Conservation (phyloP, 176 grass and related monocot genomes). For the Avena sativa region DNA sequence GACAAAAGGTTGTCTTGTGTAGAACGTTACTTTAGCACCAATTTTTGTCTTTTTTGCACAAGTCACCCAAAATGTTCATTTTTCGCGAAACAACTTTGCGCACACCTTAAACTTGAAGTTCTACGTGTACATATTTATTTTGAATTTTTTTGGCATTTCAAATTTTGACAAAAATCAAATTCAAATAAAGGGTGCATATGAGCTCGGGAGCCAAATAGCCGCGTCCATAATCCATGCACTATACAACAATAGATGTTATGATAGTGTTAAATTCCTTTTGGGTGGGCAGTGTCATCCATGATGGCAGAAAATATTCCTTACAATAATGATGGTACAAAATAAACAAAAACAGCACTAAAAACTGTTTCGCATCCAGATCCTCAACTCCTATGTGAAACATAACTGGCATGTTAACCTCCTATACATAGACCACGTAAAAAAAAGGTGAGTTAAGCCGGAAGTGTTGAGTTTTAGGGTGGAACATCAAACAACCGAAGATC, state of each 20-base stretch:
- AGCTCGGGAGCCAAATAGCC: too few species aligned
- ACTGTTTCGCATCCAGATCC: neutral
- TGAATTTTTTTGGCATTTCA: too few species aligned
- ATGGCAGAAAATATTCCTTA: neutral
- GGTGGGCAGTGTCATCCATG: neutral
- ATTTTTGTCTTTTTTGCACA: too few species aligned
- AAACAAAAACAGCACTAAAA: neutral
- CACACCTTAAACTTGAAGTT: too few species aligned
- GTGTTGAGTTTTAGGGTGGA: neutral
- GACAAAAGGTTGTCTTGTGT: too few species aligned
- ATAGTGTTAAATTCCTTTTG: neutral
- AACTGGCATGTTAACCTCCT: slow-evolving; percentile 14
- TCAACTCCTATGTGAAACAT: neutral
- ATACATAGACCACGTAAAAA: slow-evolving; percentile 8
- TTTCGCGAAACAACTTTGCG: too few species aligned
- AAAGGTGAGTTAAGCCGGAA: neutral
- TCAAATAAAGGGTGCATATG: too few species aligned
- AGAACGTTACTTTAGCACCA: too few species aligned
- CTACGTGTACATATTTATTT: too few species aligned
- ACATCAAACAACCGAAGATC: neutral
- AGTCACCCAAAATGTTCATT: too few species aligned
- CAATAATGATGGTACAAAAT: neutral
- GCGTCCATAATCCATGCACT: neutral
- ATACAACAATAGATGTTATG: slow-evolving; percentile 10
- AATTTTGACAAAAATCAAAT: too few species aligned